Conservation (phyloP, 805 yeast species). For the Limtongia smithiae region DNA sequence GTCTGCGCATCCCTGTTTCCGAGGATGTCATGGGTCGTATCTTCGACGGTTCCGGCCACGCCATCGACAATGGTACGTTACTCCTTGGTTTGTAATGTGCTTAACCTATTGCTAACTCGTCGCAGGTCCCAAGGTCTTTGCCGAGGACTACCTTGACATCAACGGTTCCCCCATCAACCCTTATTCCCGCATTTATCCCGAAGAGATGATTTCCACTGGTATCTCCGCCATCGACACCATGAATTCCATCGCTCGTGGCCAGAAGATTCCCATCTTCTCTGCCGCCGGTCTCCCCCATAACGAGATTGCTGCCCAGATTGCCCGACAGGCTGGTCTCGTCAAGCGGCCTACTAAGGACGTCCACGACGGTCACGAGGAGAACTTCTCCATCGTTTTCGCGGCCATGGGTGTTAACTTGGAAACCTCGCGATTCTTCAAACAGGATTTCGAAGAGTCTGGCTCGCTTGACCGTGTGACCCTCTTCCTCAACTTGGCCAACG, state of each 20-base stretch:
- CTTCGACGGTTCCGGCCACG: constrained; percentile 98
- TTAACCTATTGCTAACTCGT: too few species aligned
- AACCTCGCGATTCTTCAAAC: constrained; percentile 97
- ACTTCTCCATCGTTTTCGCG: constrained; percentile 97
- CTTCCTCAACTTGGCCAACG: constrained; percentile 96
- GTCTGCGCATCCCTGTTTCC: constrained; percentile 86
- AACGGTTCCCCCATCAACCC: constrained; percentile 99
- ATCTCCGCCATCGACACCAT: constrained; percentile 97
- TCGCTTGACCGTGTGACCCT: constrained; percentile 96
- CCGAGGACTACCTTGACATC: constrained; percentile 97
- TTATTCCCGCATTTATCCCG: constrained; percentile 96
- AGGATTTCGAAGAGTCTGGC: constrained; percentile 98
- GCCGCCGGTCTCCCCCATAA: constrained; percentile 99
- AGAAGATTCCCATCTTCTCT: constrained; percentile 97
- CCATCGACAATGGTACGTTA: constrained; percentile 68
- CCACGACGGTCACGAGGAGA: constrained; percentile 99
- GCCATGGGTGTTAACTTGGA: constrained; percentile 99
- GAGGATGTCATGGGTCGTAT: constrained; percentile 98
- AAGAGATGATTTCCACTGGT: constrained; percentile 99
- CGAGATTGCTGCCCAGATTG: constrained; percentile 99
- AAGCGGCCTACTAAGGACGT: constrained; percentile 96
- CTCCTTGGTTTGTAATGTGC: background rate
- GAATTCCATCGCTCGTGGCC: constrained; percentile 99
- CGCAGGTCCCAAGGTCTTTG: constrained; percentile 90
- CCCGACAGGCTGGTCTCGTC: constrained; percentile 99